Conservation (phyloP, 192 early-diverging fungal species). For the Umbelopsis sp. region DNA sequence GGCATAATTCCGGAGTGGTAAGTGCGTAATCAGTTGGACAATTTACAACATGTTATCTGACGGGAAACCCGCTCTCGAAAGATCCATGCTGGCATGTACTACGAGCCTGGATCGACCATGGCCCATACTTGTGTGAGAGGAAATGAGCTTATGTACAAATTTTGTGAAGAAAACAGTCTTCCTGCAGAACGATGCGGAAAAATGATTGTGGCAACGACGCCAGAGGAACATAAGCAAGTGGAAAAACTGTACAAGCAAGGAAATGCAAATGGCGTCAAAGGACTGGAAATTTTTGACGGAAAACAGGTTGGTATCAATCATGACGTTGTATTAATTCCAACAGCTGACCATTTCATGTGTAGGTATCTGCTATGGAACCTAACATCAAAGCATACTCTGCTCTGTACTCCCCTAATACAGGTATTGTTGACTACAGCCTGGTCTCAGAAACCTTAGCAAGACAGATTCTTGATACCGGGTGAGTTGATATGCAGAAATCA, state of each 20-base stretch:
- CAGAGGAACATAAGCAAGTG: slow-evolving; percentile 37
- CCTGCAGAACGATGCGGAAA: slow-evolving; percentile 49
- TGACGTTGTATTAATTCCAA: neutral
- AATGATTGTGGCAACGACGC: slow-evolving; percentile 47
- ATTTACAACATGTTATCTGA: neutral
- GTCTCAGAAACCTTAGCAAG: slow-evolving; percentile 35
- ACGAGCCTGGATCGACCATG: slow-evolving; percentile 36
- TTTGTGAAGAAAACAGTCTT: slow-evolving; percentile 42
- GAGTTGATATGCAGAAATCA: neutral
- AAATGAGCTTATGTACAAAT: slow-evolving; percentile 48
- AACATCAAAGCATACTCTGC: slow-evolving; percentile 37
- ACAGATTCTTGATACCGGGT: slow-evolving; percentile 33
- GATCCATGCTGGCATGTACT: slow-evolving; percentile 38
- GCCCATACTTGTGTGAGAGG: slow-evolving; percentile 50
- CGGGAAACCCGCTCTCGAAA: neutral
- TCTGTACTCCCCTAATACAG: slow-evolving; percentile 38
- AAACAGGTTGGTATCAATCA: slow-evolving; percentile 18
- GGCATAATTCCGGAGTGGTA: slow-evolving; percentile 38
- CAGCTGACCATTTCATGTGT: neutral
- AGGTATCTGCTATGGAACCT: slow-evolving; percentile 32
- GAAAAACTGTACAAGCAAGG: slow-evolving; percentile 31
- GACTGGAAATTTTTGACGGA: slow-evolving; percentile 30
- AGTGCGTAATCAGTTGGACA: neutral
- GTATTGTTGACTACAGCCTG: slow-evolving; percentile 32
- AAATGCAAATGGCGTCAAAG: slow-evolving; percentile 35